These are phyloP conservation scores for Penicillium sp. DNA, from an alignment of 2,329 filamentous ascomycete species.

Conservation along the genomic window DNA sequence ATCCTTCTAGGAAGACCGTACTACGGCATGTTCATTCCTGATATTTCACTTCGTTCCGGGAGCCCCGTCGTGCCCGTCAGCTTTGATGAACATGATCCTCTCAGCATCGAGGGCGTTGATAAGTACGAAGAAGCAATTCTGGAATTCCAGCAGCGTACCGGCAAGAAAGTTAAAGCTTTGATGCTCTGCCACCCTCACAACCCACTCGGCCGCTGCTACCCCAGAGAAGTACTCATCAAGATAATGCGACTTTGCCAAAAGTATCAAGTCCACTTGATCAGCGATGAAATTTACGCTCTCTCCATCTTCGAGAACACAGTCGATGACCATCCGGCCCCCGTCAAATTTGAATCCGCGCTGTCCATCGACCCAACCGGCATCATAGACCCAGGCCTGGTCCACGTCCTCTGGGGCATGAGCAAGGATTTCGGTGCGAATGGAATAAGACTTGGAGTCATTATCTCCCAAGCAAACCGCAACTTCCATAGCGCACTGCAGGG, in stretches of 20 bases:
- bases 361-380: constrained; percentile 47
- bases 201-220: constrained; percentile 54
- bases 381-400: constrained; percentile 54
- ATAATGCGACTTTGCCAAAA: constrained; percentile 54
- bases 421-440: constrained; percentile 62
- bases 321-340: constrained; percentile 22
- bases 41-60: constrained; percentile 48
- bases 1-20: constrained; percentile 39
- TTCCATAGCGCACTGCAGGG: constrained; percentile 44
- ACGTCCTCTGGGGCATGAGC: constrained; percentile 52
- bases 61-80: constrained; percentile 47
- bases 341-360: constrained; percentile 51
- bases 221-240: constrained; percentile 41
- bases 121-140: constrained; percentile 50
- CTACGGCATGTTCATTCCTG: constrained; percentile 53
- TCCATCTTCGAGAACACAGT: constrained; percentile 52
- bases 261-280: constrained; percentile 56
- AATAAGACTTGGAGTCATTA: constrained; percentile 54
- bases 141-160: constrained; percentile 36
- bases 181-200: constrained; percentile 57
- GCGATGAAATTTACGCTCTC: constrained; percentile 62
- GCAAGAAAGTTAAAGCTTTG: constrained; percentile 49
- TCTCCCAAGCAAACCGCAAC: constrained; percentile 49
- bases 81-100: constrained; percentile 49
- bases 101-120: constrained; percentile 42